Percentiles rank a stretch among this genome's conserved stretches.
Evolutionary conservation across 2,329 filamentous ascomycete genomes (phyloP).

Genomic region (Cercospora janseana): DNA sequence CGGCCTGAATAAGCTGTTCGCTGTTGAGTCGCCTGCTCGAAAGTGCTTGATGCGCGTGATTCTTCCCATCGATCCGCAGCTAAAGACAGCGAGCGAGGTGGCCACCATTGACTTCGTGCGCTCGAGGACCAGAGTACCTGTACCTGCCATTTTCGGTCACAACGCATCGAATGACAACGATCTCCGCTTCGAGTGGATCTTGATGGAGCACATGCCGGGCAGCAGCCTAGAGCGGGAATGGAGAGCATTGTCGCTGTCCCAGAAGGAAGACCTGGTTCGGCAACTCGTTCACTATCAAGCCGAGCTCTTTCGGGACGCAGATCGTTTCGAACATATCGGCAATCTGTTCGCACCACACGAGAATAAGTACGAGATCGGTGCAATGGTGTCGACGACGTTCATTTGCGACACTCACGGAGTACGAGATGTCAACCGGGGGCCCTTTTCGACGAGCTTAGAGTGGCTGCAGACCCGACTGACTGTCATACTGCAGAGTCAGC

Average conservation of each 20-base stretch:
- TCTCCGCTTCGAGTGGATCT: conserved; percentile 10
- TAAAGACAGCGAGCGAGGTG: conserved; percentile 17
- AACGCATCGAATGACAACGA: conserved; percentile 12
- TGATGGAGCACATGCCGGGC: conserved; percentile 18
- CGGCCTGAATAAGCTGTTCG: no score
- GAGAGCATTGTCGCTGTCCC: conserved; percentile 1
- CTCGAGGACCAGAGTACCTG: conserved; percentile 1
- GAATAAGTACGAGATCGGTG: neutral
- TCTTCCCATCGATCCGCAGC: no score
- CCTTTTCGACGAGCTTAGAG: neutral
- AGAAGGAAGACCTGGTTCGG: conserved; percentile 7
- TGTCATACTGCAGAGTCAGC: neutral
- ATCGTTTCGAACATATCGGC: neutral
- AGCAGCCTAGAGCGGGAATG: neutral
- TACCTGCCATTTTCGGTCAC: conserved; percentile 9
- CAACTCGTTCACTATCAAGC: conserved; percentile 1
- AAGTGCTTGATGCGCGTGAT: no score
- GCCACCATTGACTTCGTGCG: conserved; percentile 19
- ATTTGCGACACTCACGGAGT: neutral
- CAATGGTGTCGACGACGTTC: conserved; percentile 6
- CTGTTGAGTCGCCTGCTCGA: no score
- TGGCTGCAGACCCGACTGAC: conserved; percentile 8
- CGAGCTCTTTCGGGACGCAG: neutral
- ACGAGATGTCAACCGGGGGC: neutral
- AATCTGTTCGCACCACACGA: neutral